Evolutionary conservation across 169 alveolate genomes (phyloP).

Genomic region (Babesia bovis): DNA sequence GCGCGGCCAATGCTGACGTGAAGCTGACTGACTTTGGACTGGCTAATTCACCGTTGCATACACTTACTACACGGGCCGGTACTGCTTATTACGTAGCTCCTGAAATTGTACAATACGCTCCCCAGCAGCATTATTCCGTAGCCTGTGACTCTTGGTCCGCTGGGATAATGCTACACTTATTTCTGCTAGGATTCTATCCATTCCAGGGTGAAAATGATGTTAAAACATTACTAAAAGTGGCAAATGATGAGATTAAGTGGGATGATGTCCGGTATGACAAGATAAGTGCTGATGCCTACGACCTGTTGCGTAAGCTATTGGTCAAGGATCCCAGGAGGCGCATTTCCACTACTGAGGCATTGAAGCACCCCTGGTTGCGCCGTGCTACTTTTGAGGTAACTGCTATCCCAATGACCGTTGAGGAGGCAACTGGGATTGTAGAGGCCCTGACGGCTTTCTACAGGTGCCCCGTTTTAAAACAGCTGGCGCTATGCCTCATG

Average conservation of each 20-base stretch:
- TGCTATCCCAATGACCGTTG: conserved; percentile 42
- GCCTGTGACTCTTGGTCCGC: conserved; percentile 90
- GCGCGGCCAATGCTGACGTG: conserved; percentile 72
- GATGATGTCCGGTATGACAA: conserved; percentile 41
- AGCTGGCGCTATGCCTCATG: conserved; percentile 62
- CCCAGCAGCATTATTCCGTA: conserved; percentile 71
- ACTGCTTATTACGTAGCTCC: conserved; percentile 85
- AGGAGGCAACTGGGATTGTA: conserved; percentile 42
- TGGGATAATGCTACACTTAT: conserved; percentile 83
- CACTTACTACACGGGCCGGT: conserved; percentile 64
- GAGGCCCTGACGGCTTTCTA: conserved; percentile 38
- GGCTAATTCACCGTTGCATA: conserved; percentile 66
- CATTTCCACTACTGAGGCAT: conserved; percentile 87
- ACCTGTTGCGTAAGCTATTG: conserved; percentile 86
- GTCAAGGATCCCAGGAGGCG: conserved; percentile 83
- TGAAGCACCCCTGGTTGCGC: conserved; percentile 85
- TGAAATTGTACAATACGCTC: conserved; percentile 73
- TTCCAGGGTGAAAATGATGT: conserved; percentile 80
- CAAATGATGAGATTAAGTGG: conserved; percentile 71
- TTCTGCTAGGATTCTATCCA: conserved; percentile 86
- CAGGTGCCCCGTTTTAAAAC: conserved; percentile 54
- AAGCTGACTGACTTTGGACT: conserved; percentile 84
- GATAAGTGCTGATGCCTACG: conserved; percentile 88
- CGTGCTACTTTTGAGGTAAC: conserved; percentile 45
- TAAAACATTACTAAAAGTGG: conserved; percentile 76